Evolutionary conservation across 192 early-diverging fungal genomes (phyloP), one percentile per base, ranked within the genome.

Genomic region (Umbelopsis sp.): DNA sequence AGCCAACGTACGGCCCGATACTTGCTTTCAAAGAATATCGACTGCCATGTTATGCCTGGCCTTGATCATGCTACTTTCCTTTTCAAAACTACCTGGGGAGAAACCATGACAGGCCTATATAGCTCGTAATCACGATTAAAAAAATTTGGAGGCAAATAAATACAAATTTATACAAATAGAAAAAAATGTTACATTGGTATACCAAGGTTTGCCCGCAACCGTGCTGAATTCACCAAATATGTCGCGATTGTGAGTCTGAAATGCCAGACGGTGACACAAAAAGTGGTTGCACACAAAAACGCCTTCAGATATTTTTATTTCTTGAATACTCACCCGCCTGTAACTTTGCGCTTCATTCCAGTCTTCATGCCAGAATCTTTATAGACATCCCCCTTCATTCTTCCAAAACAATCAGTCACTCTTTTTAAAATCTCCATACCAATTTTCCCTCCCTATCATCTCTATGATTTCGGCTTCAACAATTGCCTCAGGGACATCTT

Each of bases 61-160:
- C 35, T 86, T 23, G 82, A 86, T 55, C 85, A 86, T 74, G 80
- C 78, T 18, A 70, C 71, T 44, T 82, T 79, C 25, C 48, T 86
- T 33, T 71, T 86, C 65, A 45, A 71, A 41, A 46, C 73, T 3
- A 48, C 47, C 15, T 86, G 80, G 80, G 55, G 27, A 13, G 55
- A 61, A 37, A 61, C 30, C 0, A 61, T 61, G 18, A 61, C 27
- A 33, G 25, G 27, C 5, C 7, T 27, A 8, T 25, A 61, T 35
- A 25, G 27, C 25, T 61, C 33, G 27, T 61, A 61, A 35, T 27
- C 30, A 37, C 35, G 0, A 41, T 41, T 6, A 4, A 41, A 41
- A 41, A 6, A 6, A 6, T 4, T 41, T 41, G 0, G 2, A 30
- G 3, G 3, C 27, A 30, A 30, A 9, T 41, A 41, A 41, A 41